Percentiles rank a stretch among this genome's conserved stretches.
Conservation (phyloP, 805 yeast species). For the Suhomyces pyralidae region DNA sequence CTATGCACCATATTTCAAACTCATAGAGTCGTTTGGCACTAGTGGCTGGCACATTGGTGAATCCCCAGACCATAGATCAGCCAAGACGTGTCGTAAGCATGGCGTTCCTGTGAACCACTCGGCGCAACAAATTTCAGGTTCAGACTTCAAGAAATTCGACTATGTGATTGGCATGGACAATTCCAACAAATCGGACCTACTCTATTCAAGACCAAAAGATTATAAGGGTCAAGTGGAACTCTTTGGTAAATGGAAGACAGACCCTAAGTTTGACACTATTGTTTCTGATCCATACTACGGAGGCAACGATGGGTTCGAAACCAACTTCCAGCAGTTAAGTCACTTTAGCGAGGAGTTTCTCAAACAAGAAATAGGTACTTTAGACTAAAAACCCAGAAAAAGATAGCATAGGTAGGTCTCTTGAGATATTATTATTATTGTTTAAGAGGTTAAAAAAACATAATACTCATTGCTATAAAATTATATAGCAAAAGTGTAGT, state of each 20-base stretch:
- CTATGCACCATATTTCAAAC: conserved; percentile 39
- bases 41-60: conserved; percentile 83
- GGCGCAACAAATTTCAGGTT: conserved; percentile 63
- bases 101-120: conserved; percentile 71
- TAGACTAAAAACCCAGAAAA: background rate
- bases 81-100: conserved; percentile 62
- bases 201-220: conserved; percentile 50
- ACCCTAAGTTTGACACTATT: conserved; percentile 45
- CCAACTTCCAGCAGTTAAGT: conserved; percentile 66
- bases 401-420: background rate
- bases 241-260: conserved; percentile 80
- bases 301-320: conserved; percentile 77
- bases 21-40: conserved; percentile 87
- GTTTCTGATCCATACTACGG: conserved; percentile 95
- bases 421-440: too few relatives aligned
- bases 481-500: background rate
- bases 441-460: background rate
- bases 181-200: conserved; percentile 50
- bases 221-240: conserved; percentile 50
- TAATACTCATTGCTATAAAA: background rate
- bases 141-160: conserved; percentile 58
- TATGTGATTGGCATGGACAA: conserved; percentile 73
- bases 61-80: conserved; percentile 73
- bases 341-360: conserved; percentile 76
- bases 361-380: conserved; percentile 35